These are phyloP conservation scores for Pneumocystis jirovecii DNA, from an alignment of 1,139 yeast genomes.

Conservation along the genomic window DNA sequence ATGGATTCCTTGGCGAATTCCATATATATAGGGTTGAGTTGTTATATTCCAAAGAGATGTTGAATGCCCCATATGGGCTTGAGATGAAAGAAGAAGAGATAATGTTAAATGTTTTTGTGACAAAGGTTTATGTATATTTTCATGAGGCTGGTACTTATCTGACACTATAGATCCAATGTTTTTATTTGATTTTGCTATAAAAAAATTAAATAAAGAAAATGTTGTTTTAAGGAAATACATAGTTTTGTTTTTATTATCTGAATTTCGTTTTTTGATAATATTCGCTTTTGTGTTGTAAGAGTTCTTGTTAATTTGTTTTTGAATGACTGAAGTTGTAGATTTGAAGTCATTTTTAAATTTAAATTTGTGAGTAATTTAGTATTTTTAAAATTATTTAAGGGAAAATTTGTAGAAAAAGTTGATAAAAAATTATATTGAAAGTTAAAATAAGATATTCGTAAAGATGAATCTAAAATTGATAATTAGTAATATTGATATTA, in stretches of 20 bases:
- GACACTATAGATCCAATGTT: background rate
- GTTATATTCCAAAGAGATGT: conserved; percentile 59
- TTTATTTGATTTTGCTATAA: background rate
- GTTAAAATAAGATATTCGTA: background rate
- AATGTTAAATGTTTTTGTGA: conserved; percentile 26
- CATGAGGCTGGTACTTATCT: background rate
- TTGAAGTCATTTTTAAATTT: background rate
- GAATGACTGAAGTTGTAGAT: background rate
- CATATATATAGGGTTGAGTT: conserved; percentile 53
- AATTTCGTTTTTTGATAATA: background rate
- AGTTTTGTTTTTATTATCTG: background rate
- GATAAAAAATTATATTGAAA: background rate
- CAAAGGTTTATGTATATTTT: background rate
- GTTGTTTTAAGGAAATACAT: background rate
- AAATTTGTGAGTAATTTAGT: background rate
- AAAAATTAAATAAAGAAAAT: background rate
- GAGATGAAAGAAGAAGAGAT: conserved; percentile 68
- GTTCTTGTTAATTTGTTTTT: background rate
- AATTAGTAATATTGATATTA: background rate
- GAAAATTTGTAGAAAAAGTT: background rate
- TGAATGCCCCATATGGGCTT: conserved; percentile 88
- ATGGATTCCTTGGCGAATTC: conserved; percentile 76
- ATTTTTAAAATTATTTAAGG: background rate
- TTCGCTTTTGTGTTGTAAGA: background rate
- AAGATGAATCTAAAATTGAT: background rate